phyloP scores from a whole-genome alignment of 2,329 filamentous ascomycete genomes.

The Beauveria varroae region DNA sequence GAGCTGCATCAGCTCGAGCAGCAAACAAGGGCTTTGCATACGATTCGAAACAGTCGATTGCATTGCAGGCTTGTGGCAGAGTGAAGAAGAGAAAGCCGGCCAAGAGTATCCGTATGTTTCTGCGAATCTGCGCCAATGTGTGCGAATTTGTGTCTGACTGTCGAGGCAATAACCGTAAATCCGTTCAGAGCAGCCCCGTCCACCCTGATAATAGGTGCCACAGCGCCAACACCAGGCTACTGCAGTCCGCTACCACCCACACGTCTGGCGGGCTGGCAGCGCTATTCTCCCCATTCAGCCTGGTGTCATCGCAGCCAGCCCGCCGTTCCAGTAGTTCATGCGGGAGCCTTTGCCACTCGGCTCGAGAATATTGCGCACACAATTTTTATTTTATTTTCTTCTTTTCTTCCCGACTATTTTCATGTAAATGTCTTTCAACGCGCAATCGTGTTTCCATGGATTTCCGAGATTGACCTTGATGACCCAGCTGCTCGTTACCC shows the following conservation, averaged over 20 bases:
- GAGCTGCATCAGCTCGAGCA: background rate
- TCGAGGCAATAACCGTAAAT: background rate
- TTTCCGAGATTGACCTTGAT: background rate
- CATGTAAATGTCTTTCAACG: background rate
- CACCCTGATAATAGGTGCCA: background rate
- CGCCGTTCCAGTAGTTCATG: conserved; percentile 7
- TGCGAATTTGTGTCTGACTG: too few species aligned
- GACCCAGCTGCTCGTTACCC: background rate
- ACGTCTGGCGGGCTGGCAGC: background rate
- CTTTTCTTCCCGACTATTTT: background rate
- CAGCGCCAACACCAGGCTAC: background rate
- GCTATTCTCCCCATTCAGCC: background rate
- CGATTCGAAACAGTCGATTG: background rate
- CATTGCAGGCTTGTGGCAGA: background rate
- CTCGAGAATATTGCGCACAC: conserved; percentile 1
- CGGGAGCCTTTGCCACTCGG: conserved; percentile 9
- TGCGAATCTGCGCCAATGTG: background rate
- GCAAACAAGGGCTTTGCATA: background rate
- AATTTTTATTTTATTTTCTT: background rate
- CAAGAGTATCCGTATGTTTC: background rate
- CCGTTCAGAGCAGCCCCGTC: background rate
- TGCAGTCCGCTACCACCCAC: background rate
- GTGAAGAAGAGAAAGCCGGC: background rate
- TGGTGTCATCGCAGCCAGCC: background rate
- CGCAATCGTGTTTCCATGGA: background rate